Evolutionary conservation across 2,329 filamentous ascomycete genomes (phyloP).

Genomic region (Purpureocillium lavendulum): DNA sequence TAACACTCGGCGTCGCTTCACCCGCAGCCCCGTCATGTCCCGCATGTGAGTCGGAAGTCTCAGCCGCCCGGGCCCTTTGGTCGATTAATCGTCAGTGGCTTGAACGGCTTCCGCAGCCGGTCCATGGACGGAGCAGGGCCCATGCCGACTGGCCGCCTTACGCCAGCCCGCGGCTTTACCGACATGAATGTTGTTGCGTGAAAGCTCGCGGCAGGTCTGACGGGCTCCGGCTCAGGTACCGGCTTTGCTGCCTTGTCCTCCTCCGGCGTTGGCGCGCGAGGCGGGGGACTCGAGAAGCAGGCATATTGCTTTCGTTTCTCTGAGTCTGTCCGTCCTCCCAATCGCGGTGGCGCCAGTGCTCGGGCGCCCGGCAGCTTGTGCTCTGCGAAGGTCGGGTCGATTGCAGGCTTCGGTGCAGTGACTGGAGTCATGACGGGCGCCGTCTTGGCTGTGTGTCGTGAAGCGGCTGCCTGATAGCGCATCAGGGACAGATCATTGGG

Average conservation of each 20-base stretch:
- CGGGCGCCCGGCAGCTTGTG: conserved; percentile 35
- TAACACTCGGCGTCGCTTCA: too few relatives aligned
- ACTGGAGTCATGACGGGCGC: conserved; percentile 1
- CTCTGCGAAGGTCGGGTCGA: conserved; percentile 20
- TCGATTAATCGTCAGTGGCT: conserved; percentile 45
- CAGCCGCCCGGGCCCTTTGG: conserved; percentile 15
- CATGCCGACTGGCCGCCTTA: conserved; percentile 36
- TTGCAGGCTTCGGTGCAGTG: conserved; percentile 11
- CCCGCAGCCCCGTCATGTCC: not conserved
- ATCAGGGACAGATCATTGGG: conserved; percentile 11
- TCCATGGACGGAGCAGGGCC: conserved; percentile 40
- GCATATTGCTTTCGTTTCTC: conserved; percentile 37
- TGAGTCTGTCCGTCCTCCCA: conserved; percentile 13
- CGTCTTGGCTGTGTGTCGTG: conserved; percentile 11
- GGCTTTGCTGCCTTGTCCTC: conserved; percentile 2
- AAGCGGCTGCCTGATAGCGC: conserved; percentile 17
- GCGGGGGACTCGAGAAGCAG: conserved; percentile 51
- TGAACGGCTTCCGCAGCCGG: conserved; percentile 46
- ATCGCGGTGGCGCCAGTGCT: conserved; percentile 23
- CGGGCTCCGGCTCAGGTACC: conserved; percentile 17
- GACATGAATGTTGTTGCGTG: conserved; percentile 43
- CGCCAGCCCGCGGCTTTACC: conserved; percentile 23
- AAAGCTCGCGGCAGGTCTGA: conserved; percentile 32
- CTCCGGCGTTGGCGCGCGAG: conserved; percentile 16
- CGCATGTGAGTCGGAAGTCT: not conserved